phyloP scores from a whole-genome alignment of 768 basidiomycete genomes.

The Naganishia kalamii region DNA sequence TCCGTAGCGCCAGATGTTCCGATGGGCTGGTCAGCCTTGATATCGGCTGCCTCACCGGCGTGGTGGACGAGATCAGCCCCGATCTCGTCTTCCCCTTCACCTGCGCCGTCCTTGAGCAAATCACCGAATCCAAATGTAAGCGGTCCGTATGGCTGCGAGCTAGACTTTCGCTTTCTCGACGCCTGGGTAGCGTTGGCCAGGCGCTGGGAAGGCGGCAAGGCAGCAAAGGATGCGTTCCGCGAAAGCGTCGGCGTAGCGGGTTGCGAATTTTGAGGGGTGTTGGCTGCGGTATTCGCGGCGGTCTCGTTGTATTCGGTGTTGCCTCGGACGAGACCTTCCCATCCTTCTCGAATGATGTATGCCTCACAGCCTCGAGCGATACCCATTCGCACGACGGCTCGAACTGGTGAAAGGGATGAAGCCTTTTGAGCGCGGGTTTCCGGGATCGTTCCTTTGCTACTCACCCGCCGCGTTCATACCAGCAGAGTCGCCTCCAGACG shows the following conservation, averaged over 20 bases:
- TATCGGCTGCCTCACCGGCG: not conserved
- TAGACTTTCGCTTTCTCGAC: conserved; percentile 9
- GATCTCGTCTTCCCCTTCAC: conserved; percentile 54
- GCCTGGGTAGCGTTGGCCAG: conserved; percentile 22
- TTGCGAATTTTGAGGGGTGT: conserved; percentile 25
- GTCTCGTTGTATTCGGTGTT: conserved; percentile 52
- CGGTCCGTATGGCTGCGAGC: conserved; percentile 32
- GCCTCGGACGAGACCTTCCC: conserved; percentile 95
- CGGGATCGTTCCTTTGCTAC: not conserved
- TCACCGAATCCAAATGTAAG: conserved; percentile 49
- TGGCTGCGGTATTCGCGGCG: conserved; percentile 36
- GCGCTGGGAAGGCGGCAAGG: conserved; percentile 41
- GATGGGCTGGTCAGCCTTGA: not conserved
- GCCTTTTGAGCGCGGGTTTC: not conserved
- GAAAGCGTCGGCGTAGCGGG: conserved; percentile 31
- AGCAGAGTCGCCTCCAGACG: conserved; percentile 93
- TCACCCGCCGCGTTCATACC: conserved; percentile 53
- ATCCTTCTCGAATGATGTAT: conserved; percentile 94
- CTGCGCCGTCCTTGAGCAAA: conserved; percentile 54
- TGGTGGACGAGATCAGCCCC: not conserved
- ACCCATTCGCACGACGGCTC: conserved; percentile 83
- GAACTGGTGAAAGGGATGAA: conserved; percentile 52
- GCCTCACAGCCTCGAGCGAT: conserved; percentile 93
- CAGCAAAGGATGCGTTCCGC: conserved; percentile 38
- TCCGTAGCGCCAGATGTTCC: conserved; percentile 1